These are phyloP conservation scores for Saccharomyces eubayanus DNA, from an alignment of 805 yeast species.

Conservation along the genomic window DNA sequence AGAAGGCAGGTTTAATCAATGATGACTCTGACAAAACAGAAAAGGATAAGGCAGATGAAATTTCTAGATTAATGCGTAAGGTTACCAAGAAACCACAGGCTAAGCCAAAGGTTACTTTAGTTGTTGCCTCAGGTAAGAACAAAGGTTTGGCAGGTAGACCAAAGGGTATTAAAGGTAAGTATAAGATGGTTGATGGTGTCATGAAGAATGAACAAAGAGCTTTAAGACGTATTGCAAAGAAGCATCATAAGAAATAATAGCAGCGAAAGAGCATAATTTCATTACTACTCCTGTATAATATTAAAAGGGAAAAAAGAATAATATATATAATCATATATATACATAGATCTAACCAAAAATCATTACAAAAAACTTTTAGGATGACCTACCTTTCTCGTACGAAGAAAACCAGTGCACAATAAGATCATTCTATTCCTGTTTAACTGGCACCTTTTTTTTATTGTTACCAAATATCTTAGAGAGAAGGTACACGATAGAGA, in stretches of 20 bases:
- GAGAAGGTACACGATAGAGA: slow-evolving; percentile 31
- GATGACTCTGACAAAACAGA: slow-evolving; percentile 85
- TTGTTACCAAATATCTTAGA: slow-evolving; percentile 13
- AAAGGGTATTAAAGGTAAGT: slow-evolving; percentile 91
- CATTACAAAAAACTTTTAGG: background rate
- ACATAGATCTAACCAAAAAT: background rate
- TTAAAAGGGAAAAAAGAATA: background rate
- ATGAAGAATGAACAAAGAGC: slow-evolving; percentile 97
- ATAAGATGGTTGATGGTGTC: slow-evolving; percentile 98
- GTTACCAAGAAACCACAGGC: slow-evolving; percentile 60
- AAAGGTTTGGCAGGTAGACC: slow-evolving; percentile 92
- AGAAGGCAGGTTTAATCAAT: slow-evolving; percentile 84
- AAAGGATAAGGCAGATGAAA: slow-evolving; percentile 90
- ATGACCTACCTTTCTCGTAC: background rate
- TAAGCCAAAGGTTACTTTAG: slow-evolving; percentile 80
- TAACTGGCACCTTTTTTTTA: background rate
- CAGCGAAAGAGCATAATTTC: background rate
- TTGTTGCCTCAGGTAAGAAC: slow-evolving; percentile 79
- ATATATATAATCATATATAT: background rate
- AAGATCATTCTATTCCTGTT: background rate
- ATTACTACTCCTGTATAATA: slow-evolving; percentile 1
- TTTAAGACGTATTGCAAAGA: slow-evolving; percentile 79
- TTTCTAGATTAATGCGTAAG: slow-evolving; percentile 74
- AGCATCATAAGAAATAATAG: slow-evolving; percentile 50
- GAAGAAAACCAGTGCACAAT: background rate